Conservation (phyloP, 331 rosid genomes). For the Rosa hybrid region DNA sequence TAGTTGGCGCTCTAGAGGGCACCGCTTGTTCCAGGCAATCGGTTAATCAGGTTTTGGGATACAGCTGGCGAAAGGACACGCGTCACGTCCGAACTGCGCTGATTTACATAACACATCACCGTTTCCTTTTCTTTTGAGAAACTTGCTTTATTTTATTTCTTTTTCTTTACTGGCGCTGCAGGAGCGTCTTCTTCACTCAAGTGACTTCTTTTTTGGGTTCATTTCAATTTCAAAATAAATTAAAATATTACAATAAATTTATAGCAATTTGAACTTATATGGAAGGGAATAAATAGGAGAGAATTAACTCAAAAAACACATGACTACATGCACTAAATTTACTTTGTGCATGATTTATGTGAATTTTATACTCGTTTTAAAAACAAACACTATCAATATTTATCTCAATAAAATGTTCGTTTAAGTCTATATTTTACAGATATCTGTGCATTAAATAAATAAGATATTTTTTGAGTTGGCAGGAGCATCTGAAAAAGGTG, state of each 20-base stretch:
- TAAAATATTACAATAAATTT: neutral
- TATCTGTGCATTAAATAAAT: too few species aligned
- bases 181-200: constrained; percentile 15
- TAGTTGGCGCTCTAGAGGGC: too few species aligned
- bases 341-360: too few species aligned
- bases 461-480: too few species aligned
- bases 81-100: constrained; percentile 45
- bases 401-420: too few species aligned
- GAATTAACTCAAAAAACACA: neutral
- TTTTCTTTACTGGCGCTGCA: neutral
- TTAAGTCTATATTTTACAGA: too few species aligned
- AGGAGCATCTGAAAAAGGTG: too few species aligned
- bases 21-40: constrained; percentile 57
- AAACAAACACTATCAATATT: too few species aligned
- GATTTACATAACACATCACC: constrained; percentile 41
- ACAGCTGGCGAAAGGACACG: constrained; percentile 86
- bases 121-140: neutral
- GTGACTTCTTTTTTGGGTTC: neutral
- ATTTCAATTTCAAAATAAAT: neutral
- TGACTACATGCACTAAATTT: too few species aligned
- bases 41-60: constrained; percentile 61
- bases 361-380: too few species aligned
- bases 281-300: neutral
- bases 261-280: neutral
- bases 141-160: neutral